Evolutionary conservation across 192 early-diverging fungal genomes (phyloP), one percentile per base, ranked within the genome.

Genomic region (Rhizoclosmatium sp.): DNA sequence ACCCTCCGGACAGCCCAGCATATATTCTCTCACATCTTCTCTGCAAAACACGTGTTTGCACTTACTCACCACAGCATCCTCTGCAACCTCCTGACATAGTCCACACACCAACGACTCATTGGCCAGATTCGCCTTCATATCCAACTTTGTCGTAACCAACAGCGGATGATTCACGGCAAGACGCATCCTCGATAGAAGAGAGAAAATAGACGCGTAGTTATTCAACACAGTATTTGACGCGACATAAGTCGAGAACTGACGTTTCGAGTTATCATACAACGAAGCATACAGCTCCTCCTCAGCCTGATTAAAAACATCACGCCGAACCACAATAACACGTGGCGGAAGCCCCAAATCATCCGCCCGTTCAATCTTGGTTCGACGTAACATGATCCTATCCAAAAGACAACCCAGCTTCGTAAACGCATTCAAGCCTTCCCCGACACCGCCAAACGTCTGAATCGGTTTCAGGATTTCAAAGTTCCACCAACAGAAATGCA

Each of bases 1-100:
- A 16, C 62, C 78, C 14, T 81, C 82, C 9, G 87, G 87, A 45
- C 47, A 59, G 40, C 39, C 68, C 41, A 85, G 76, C 19, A 88
- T 75, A 47, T 86, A 85, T 69, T 89, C 85, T 10, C 87, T 82
- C 5, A 89, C 91, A 81, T 95, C 96, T 70, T 92, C 91, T 31
- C 96, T 90, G 80, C 96, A 98, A 80, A 98, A 98, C 31, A 94
- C 87, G 68, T 98, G 96, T 69, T 93, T 92, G 88, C 96, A 98
- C 65, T 89, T 89, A 48, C 91, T 86, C 16, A 92, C 64, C 69
- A 98, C 91, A 0, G 96, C 88, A 81, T 98, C 95, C 80, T 97
- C 92, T 44, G 92, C 92, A 79, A 94, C 92, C 70, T 97, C 96
- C 64, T 91, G 90, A 82, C 96, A 98, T 3, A 98, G 84, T 1